Conservation (phyloP, 1,284 basidiomycete genomes). For the Naganishia albida region DNA sequence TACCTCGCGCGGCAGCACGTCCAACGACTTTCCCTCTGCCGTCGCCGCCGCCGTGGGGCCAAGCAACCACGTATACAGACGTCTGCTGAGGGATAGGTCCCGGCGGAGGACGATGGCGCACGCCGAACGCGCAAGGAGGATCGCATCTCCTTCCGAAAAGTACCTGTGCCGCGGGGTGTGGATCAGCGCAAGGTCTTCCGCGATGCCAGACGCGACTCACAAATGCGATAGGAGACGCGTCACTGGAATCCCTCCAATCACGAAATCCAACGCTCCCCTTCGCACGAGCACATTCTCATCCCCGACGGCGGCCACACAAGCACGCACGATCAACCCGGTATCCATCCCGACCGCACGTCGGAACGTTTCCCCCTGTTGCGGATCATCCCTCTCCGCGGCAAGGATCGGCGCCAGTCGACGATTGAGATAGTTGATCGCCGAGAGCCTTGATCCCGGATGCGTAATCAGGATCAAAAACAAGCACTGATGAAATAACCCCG, state of each 20-base stretch:
- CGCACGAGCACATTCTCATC: conserved; percentile 87
- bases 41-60: conserved; percentile 76
- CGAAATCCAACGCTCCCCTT: conserved; percentile 75
- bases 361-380: conserved; percentile 19
- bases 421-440: conserved; percentile 82
- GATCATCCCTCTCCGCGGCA: background rate
- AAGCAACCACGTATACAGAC: conserved; percentile 90
- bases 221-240: conserved; percentile 64
- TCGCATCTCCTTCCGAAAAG: conserved; percentile 61
- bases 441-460: conserved; percentile 78
- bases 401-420: conserved; percentile 65
- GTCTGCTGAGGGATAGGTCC: conserved; percentile 88
- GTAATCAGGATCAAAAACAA: conserved; percentile 92
- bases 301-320: conserved; percentile 81
- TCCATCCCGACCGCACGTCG: conserved; percentile 66
- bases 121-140: conserved; percentile 75
- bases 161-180: background rate
- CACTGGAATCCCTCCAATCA: conserved; percentile 71
- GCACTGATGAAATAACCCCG: conserved; percentile 90
- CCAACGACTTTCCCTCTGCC: conserved; percentile 67
- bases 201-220: background rate
- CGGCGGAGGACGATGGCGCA: conserved; percentile 70
- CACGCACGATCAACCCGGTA: conserved; percentile 87
- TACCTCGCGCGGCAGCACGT: no score
- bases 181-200: background rate